Base-by-base conservation (phyloP, 2,329 filamentous ascomycete species). In the Colletotrichum tropicale region DNA sequence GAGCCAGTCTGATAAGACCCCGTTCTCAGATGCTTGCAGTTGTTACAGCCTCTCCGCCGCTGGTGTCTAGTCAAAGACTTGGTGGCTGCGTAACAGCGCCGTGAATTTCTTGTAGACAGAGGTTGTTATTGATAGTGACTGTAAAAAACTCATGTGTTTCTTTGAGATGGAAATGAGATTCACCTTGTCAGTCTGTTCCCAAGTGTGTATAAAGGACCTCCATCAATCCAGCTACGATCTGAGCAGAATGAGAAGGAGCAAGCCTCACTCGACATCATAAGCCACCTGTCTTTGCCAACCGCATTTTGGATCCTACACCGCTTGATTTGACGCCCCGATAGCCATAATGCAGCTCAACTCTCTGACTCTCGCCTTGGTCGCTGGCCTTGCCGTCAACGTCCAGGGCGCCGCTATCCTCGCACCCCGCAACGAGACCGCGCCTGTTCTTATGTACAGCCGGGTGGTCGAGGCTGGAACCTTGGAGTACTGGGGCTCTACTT, bases 131-230 rank as follows among this genome's bases (percentile, higher is more conserved):
- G 12, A 52, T 8, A 21, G 43, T 52, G 43, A 52, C 8, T 52
- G n/a, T 4, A 21, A 52, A 6, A 52, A 0, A 12, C 3, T 4
- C 1, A 3, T 1, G 3, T 21, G 6, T 52, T 52, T 13, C 10
- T 52, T 52, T 13, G 10, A 13, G 43, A 12, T 8, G 10, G 6
- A 21, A 21, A 52, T 52, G 43, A 1, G 4, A 52, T 52, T 52
- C 43, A 52, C 43, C n/a, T 52, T 21, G 3, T 8, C 43, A 21
- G 6, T 13, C 6, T 48, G 43, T 52, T 5, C 10, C 10, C n/a
- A 2, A 12, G 5, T 21, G n/a, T 12, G 6, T 52, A 52, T 52
- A 52, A 52, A 52, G 0, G 3, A 21, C 1, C 18, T 21, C 9
- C n/a, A 21, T 52, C 43, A 8, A 21, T 10, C 43, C 6, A 21